Conservation (phyloP, 1,139 yeast genomes). For the Diutina rugosa region DNA sequence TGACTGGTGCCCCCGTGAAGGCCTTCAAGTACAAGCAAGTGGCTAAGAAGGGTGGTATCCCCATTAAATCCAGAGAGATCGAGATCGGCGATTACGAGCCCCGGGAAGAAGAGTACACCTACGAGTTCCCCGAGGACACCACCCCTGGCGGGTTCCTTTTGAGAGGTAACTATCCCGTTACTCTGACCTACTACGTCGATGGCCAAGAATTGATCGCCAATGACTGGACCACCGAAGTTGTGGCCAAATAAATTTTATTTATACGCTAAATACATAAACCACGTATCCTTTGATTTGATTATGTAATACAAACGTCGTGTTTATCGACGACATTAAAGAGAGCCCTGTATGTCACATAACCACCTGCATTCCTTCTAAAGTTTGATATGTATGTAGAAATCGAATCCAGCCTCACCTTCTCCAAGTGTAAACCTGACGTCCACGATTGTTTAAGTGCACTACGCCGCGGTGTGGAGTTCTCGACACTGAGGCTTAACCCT, state of each 20-base stretch:
- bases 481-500: background rate
- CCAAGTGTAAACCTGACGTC: background rate
- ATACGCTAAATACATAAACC: constrained; percentile 3
- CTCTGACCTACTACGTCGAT: constrained; percentile 15
- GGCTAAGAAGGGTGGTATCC: constrained; percentile 25
- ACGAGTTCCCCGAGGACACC: constrained; percentile 17
- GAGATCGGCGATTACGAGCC: constrained; percentile 9
- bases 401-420: background rate
- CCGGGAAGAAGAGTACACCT: constrained; percentile 9
- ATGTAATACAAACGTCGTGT: background rate
- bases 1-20: constrained; percentile 16
- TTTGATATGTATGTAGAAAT: background rate
- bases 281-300: background rate
- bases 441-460: background rate
- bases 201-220: constrained; percentile 14
- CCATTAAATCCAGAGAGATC: constrained; percentile 19
- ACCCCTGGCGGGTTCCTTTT: constrained; percentile 23
- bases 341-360: background rate
- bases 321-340: background rate
- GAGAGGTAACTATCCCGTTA: constrained; percentile 21
- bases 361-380: background rate
- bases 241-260: constrained; percentile 11
- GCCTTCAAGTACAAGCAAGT: constrained; percentile 24
- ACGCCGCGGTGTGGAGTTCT: background rate
- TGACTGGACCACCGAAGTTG: constrained; percentile 13